These are phyloP conservation scores for Arctium minus DNA, from an alignment of 129 eudicot species.

Conservation along the genomic window DNA sequence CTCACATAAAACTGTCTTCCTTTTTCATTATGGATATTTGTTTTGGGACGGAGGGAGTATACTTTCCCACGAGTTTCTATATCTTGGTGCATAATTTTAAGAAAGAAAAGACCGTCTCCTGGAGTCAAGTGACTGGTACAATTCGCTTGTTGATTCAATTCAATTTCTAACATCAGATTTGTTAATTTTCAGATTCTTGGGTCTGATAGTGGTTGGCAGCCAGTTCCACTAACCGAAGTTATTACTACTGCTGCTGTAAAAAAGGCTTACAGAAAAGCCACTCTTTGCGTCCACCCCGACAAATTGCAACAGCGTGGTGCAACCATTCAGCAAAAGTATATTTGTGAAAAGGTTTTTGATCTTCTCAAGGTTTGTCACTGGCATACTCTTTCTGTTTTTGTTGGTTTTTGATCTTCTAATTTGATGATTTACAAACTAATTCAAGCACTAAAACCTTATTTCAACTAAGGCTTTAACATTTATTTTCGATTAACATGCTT, in stretches of 20 bases:
- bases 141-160: background rate
- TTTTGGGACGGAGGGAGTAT: too few species aligned
- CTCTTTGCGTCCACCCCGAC: conserved; percentile 97
- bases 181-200: conserved; percentile 76
- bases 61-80: too few species aligned
- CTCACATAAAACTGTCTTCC: too few species aligned
- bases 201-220: conserved; percentile 93
- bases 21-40: too few species aligned
- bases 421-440: background rate
- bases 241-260: conserved; percentile 90
- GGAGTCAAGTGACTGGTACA: background rate
- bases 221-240: conserved; percentile 88
- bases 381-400: background rate
- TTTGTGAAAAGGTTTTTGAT: conserved; percentile 96
- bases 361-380: conserved; percentile 77
- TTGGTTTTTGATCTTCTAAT: background rate
- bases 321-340: conserved; percentile 83
- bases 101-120: background rate
- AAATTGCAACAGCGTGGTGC: conserved; percentile 99
- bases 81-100: background rate
- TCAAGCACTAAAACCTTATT: background rate
- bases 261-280: conserved; percentile 92
- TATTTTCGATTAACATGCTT: background rate
- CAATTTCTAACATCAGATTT: background rate
- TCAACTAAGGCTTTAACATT: background rate